Conservation (phyloP, 208 protist species). For the Crithidia brevicula region DNA sequence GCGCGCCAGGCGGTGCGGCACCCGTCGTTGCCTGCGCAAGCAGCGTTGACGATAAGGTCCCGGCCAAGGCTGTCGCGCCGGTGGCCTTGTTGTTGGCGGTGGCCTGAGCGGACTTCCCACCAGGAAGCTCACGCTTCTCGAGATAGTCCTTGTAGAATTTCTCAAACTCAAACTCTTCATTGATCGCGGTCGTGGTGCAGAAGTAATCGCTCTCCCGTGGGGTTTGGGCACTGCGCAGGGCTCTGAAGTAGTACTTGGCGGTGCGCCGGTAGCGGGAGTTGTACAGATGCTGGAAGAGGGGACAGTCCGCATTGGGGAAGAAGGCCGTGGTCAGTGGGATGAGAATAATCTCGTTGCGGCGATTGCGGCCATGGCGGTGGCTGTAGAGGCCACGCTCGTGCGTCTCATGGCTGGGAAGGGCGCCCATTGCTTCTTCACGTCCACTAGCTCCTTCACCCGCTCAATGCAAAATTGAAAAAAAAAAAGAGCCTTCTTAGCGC, state of each 20-base stretch:
- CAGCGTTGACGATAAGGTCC: background rate
- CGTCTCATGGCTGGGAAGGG: constrained; percentile 75
- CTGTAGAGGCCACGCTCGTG: constrained; percentile 80
- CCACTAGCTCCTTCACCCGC: background rate
- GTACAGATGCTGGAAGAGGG: constrained; percentile 64
- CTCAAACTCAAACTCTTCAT: constrained; percentile 37
- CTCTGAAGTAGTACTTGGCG: constrained; percentile 84
- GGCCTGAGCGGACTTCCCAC: background rate
- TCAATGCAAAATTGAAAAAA: background rate
- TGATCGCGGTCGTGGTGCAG: constrained; percentile 54
- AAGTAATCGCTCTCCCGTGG: constrained; percentile 66
- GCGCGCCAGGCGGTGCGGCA: background rate
- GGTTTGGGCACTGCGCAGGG: constrained; percentile 43
- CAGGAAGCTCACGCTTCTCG: constrained; percentile 12
- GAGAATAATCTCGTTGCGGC: constrained; percentile 73
- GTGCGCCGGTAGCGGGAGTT: constrained; percentile 63
- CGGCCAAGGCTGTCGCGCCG: background rate
- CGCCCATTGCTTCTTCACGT: no score
- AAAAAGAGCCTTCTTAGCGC: no score
- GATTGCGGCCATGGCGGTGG: constrained; percentile 75
- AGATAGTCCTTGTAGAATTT: constrained; percentile 32
- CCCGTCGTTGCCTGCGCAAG: background rate
- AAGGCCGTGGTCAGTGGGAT: constrained; percentile 70
- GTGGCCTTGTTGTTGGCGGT: background rate
- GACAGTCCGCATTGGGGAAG: constrained; percentile 65